A percentile compares a stretch with the other conserved stretches of the same genome.
phyloP scores from a whole-genome alignment of 1,284 basidiomycete genomes.

The Cryptococcus sp. region DNA sequence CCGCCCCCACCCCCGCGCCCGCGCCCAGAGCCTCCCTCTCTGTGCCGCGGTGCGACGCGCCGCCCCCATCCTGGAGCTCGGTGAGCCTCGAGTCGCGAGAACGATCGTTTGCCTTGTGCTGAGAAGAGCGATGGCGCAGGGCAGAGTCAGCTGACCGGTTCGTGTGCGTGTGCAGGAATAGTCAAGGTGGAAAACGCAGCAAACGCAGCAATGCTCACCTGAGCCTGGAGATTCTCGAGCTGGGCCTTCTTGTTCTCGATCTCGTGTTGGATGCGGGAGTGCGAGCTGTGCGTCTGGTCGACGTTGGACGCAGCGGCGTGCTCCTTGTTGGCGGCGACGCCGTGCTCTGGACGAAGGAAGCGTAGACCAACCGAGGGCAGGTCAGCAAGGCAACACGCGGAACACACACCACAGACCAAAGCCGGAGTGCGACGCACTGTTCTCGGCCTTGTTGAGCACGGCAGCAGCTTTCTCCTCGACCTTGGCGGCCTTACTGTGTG shows the following conservation, averaged over 20 bases:
- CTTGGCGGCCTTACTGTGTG: constrained; percentile 38
- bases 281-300: constrained; percentile 20
- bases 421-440: constrained; percentile 29
- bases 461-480: constrained; percentile 32
- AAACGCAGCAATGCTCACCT: constrained; percentile 19
- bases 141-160: neutral
- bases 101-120: constrained; percentile 22
- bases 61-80: constrained; percentile 7
- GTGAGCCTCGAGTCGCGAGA: constrained; percentile 20
- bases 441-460: constrained; percentile 33
- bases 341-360: constrained; percentile 27
- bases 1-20: too few species aligned
- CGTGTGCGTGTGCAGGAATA: too few species aligned
- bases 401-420: neutral
- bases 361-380: neutral
- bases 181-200: neutral
- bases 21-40: constrained; percentile 3
- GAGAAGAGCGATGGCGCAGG: neutral
- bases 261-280: constrained; percentile 23
- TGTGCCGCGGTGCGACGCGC: neutral
- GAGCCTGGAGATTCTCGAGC: constrained; percentile 23
- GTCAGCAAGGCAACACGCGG: neutral
- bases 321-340: constrained; percentile 25
- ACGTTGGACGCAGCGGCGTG: constrained; percentile 25
- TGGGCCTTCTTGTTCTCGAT: constrained; percentile 28